Evolutionary conservation across 1,284 basidiomycete species (phyloP).

Genomic region (Irpex rosettiformis): DNA sequence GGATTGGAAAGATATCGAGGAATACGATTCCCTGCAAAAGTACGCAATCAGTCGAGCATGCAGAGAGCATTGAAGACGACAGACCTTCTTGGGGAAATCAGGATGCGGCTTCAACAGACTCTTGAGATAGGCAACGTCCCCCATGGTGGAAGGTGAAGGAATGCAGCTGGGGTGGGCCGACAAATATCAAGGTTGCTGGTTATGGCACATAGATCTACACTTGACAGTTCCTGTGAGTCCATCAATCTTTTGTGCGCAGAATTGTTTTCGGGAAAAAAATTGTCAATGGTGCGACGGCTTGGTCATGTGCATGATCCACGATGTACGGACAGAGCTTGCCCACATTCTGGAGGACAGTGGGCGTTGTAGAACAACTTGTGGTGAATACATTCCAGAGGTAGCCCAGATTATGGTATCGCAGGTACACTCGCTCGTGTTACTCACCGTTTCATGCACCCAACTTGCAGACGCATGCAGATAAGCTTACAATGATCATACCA

Average conservation of each 20-base stretch:
- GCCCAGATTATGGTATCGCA: too few relatives aligned
- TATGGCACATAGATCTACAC: background rate
- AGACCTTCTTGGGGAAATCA: conserved; percentile 87
- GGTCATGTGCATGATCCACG: background rate
- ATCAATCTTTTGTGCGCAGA: background rate
- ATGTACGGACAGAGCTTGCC: background rate
- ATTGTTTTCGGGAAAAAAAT: background rate
- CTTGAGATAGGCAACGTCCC: conserved; percentile 74
- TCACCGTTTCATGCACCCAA: too few relatives aligned
- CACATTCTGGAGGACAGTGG: background rate
- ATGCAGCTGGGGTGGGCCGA: too few relatives aligned
- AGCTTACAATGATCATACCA: background rate
- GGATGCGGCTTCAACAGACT: conserved; percentile 66
- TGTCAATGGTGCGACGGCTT: background rate
- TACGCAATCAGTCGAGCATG: background rate
- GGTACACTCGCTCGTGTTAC: too few relatives aligned
- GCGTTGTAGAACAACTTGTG: background rate
- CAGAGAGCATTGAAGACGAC: conserved; percentile 12
- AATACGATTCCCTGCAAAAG: conserved; percentile 68
- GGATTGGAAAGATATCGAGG: conserved; percentile 89
- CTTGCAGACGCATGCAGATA: background rate
- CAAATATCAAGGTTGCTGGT: too few relatives aligned
- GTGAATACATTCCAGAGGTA: too few relatives aligned
- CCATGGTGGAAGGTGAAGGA: conserved; percentile 43
- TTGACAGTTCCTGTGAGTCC: background rate